A percentile compares a stretch with the other conserved stretches of the same genome.
phyloP scores from a whole-genome alignment of 768 basidiomycete genomes.

The Plicaturopsis crispa region DNA sequence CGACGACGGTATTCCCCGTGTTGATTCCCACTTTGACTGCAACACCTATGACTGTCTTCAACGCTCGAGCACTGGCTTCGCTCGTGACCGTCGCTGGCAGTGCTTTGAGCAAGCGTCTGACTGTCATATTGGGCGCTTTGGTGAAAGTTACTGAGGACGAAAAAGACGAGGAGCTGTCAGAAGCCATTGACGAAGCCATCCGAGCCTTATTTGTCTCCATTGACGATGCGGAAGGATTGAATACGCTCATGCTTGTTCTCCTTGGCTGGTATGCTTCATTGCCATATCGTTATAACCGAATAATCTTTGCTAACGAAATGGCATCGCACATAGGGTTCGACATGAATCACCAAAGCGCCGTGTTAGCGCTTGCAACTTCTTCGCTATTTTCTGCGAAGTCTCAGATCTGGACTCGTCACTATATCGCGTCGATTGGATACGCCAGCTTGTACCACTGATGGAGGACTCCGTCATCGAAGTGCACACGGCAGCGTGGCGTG shows the following conservation, averaged over 20 bases:
- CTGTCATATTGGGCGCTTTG: conserved; percentile 69
- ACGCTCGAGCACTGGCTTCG: conserved; percentile 83
- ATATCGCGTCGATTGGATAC: conserved; percentile 92
- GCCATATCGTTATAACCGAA: background rate
- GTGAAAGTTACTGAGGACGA: conserved; percentile 71
- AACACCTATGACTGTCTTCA: conserved; percentile 90
- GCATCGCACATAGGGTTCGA: conserved; percentile 59
- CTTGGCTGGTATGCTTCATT: conserved; percentile 68
- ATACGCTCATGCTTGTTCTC: conserved; percentile 81
- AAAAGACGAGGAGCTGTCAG: conserved; percentile 58
- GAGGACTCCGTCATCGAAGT: conserved; percentile 70
- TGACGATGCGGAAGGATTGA: conserved; percentile 79
- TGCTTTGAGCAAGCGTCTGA: conserved; percentile 80
- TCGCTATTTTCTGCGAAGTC: conserved; percentile 77
- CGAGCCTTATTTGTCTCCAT: conserved; percentile 72
- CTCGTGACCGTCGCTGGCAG: conserved; percentile 91
- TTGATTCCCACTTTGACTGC: conserved; percentile 89
- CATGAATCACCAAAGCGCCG: conserved; percentile 62
- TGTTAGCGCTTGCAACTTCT: conserved; percentile 71
- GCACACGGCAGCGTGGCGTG: conserved; percentile 74
- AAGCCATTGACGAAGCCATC: conserved; percentile 70
- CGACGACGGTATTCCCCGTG: conserved; percentile 93
- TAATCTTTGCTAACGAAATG: background rate
- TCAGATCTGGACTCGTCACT: conserved; percentile 75
- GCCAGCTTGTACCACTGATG: conserved; percentile 75